Evolutionary conservation across 208 protist genomes (phyloP), one percentile per base, ranked within the genome.

Genomic region (Trypanosoma cruzi): DNA sequence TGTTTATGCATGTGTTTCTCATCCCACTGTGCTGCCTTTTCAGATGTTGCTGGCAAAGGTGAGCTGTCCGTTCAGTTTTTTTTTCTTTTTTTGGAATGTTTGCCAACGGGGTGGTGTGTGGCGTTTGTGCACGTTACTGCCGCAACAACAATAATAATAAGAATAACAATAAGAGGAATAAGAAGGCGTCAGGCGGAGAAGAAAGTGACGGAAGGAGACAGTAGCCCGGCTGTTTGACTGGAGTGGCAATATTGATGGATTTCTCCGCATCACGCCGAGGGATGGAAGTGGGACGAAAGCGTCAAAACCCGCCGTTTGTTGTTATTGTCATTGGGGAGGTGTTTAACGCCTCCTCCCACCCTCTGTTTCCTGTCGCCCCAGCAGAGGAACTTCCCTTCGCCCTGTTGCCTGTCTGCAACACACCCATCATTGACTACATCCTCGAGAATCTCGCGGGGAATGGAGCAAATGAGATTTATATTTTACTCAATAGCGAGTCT

Each of bases 381-480:
- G 83, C 82, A 7, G 37, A 71, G 20, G 52, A 71, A 11, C 61
- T 92, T 5, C 91, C 91, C 10, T 89, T 85, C 29, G 86, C 91
- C 36, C 74, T 96, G n/a, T 74, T 96, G 58, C 88, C 86, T 4
- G 68, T 96, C 10, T 93, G 88, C 79, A 93, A 96, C 71, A 94
- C 88, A 24, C 86, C 88, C 0, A 48, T 96, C 29, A 93, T 96
- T 68, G 86, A 96, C 69, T 96, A 96, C 73, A 73, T 87, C n/a
- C 77, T 96, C 26, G 88, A 96, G 70, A 93, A 90, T 61, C 68
- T 96, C 16, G 77, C 89, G 3, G 64, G 81, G 65, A 94, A 94
- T 62, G 83, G 82, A 3, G 91, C 92, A 2, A 68, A 89, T 65
- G 77, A 93, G 68, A 81, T 84, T 14, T 85, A 68, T 56, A 77